Evolutionary conservation across 176 grass and related monocot species (phyloP).

Genomic region (Hordeum marinum): DNA sequence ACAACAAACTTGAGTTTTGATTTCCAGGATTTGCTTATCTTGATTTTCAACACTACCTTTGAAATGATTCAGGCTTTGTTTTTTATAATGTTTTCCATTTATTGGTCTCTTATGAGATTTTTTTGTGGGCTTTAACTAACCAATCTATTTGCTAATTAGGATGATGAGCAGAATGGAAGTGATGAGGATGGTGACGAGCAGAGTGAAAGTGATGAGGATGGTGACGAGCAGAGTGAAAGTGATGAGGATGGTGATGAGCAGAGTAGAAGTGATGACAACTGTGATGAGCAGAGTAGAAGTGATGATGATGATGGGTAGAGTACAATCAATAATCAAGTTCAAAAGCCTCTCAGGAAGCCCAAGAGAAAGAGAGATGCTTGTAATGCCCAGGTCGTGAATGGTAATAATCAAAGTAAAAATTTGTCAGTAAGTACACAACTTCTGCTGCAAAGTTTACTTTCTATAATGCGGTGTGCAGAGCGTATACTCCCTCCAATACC

Average conservation of each 20-base stretch:
- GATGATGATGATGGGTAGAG: background rate
- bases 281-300: too few relatives aligned
- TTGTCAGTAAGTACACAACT: background rate
- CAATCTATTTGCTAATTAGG: background rate
- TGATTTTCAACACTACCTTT: background rate
- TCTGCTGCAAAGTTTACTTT: background rate
- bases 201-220: background rate
- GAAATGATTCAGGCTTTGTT: background rate
- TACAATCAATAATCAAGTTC: background rate
- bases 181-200: background rate
- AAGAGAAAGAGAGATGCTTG: background rate
- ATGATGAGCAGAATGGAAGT: background rate
- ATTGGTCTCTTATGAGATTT: background rate
- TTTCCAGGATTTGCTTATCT: background rate
- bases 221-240: too few relatives aligned
- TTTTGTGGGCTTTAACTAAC: background rate
- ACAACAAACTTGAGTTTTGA: background rate
- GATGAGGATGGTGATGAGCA: too few relatives aligned
- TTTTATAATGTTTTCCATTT: background rate
- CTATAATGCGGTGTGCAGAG: background rate
- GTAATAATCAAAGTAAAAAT: background rate
- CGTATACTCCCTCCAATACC: too few relatives aligned
- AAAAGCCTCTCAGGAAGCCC: background rate
- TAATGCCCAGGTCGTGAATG: background rate
- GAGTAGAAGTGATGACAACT: too few relatives aligned